Base-by-base conservation (phyloP, 2,329 filamentous ascomycete species). In the Xylariaceae sp. region DNA sequence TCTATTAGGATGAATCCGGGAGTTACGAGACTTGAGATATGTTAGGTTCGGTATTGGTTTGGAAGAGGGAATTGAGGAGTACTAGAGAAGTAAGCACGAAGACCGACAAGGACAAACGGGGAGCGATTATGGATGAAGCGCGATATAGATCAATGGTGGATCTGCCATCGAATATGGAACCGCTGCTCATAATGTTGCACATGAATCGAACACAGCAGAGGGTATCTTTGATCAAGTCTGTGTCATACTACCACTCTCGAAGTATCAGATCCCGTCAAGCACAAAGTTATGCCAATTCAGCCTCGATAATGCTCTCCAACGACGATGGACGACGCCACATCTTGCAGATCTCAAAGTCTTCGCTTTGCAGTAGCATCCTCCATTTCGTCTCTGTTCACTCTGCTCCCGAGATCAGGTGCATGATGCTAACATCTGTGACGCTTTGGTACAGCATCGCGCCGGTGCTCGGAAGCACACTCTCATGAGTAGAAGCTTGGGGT, bases 401-500 rank as follows among this genome's bases (percentile, higher is more conserved):
- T 2, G 55, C 53, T 11, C 61, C 52, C 6, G 55, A 61, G 9
- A 61, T 51, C 6, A 61, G 40, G 34, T 54, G 54, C 58, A 61
- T 61, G 3, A 61, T 43, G n/a, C 55, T 51, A 17, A 61, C 29
- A 12, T 58, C 58, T 19, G 50, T 24, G 4, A 48, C 45, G 9
- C 34, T 52, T 31, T 61, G 58, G 21, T 58, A 58, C 21, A 55
- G 17, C 11, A 39, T 61, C 7, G 55, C 41, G 16, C 55, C 51
- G 2, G 36, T 36, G 14, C 41, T 48, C 8, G 53, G 54, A 2
- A 58, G 33, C n/a, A 54, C 43, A 8, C 49, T 72, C 60, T 78
- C 76, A 29, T 77, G 68, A 77, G 66, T 2, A 76, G 57, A 12
- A 76, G 60, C 56, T 67, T 73, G 3, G 74, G 76, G 47, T 76